A percentile compares a stretch with the other conserved stretches of the same genome.
Conservation (phyloP, 2,329 filamentous ascomycete species). For the Colletotrichum liriopes region DNA sequence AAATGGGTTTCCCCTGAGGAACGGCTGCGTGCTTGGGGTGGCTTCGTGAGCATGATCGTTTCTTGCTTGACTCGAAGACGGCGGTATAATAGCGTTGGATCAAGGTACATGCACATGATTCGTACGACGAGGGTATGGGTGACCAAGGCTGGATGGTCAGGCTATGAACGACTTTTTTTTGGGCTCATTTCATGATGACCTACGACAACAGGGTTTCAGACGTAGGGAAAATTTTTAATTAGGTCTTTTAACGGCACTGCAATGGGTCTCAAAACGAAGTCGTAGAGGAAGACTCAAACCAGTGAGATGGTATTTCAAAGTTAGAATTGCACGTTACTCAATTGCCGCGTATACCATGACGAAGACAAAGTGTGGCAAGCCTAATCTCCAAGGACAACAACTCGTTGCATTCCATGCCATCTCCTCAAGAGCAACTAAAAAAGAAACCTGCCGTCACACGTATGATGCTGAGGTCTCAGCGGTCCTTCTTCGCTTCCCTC, state of each 20-base stretch:
- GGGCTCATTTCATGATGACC: conserved; percentile 1
- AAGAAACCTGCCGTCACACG: not conserved
- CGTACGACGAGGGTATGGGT: conserved; percentile 33
- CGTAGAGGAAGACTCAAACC: not conserved
- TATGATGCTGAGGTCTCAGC: conserved; percentile 48
- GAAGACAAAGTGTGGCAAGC: not conserved
- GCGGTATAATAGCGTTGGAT: conserved; percentile 37
- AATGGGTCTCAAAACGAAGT: not conserved
- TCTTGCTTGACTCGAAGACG: conserved; percentile 4
- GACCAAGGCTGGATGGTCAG: conserved; percentile 15
- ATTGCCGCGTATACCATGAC: not conserved
- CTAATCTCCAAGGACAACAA: not conserved
- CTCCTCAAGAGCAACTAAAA: not conserved
- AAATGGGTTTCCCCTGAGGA: not conserved
- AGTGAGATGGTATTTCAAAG: conserved; percentile 1
- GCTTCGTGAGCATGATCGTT: not conserved
- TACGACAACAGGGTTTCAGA: not conserved
- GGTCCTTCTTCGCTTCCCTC: conserved; percentile 66
- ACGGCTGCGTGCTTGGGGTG: conserved; percentile 1
- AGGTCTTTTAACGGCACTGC: not conserved
- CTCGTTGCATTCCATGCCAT: not conserved
- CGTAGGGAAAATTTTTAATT: conserved; percentile 5
- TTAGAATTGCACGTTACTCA: not conserved
- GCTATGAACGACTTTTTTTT: not conserved
- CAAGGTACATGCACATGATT: conserved; percentile 45